Evolutionary conservation across 208 protist species (phyloP).

Genomic region (Jaenimonas drosophilae): DNA sequence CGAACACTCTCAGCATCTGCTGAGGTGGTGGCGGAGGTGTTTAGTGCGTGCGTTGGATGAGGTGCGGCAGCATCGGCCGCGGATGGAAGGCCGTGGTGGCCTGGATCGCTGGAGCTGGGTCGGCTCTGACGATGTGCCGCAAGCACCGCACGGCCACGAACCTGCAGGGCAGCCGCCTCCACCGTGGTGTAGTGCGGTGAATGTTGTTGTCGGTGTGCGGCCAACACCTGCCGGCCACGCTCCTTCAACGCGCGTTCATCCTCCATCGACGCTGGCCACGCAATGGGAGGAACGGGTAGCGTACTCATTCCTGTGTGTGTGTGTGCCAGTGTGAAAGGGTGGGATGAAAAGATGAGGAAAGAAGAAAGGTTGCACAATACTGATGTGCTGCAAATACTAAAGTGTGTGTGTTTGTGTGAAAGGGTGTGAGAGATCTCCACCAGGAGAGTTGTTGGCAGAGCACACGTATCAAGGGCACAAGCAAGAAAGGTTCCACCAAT

Average conservation of each 20-base stretch:
- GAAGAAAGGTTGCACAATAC: slow-evolving; percentile 1
- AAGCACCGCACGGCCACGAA: slow-evolving; percentile 12
- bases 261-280: slow-evolving; percentile 9
- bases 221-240: slow-evolving; percentile 26
- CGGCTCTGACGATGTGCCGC: slow-evolving; percentile 9
- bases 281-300: too few species aligned
- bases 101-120: too few species aligned
- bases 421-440: background rate
- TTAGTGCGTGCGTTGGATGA: too few species aligned
- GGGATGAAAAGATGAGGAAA: background rate
- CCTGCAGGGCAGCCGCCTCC: slow-evolving; percentile 16
- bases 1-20: slow-evolving; percentile 10
- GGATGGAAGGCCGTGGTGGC: too few species aligned
- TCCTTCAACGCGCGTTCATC: slow-evolving; percentile 21
- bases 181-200: slow-evolving; percentile 12
- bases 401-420: slow-evolving; percentile 1
- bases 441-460: background rate
- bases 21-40: too few species aligned
- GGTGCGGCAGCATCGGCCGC: too few species aligned
- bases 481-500: background rate
- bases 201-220: slow-evolving; percentile 7
- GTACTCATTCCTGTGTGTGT: background rate
- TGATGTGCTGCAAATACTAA: background rate
- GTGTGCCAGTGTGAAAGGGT: background rate
- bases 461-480: background rate